A percentile compares a stretch with the other conserved stretches of the same genome.
Evolutionary conservation across 2,329 filamentous ascomycete species (phyloP).

Genomic region (Talaromyces piceae): DNA sequence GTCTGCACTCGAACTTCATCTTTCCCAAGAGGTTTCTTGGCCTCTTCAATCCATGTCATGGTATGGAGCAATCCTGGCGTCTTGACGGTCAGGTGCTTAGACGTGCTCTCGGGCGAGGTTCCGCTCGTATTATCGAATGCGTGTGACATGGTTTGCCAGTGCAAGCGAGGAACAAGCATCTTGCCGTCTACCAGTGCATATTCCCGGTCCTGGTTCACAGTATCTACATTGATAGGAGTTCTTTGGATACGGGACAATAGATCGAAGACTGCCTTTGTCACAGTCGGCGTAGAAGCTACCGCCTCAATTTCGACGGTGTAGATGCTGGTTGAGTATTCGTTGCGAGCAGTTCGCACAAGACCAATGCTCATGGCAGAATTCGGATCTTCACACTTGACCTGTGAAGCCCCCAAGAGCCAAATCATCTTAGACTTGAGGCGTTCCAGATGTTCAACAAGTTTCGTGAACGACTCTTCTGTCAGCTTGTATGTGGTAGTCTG

Average conservation of each 20-base stretch:
- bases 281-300: too few relatives aligned
- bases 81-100: slow-evolving; percentile 11
- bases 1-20: slow-evolving; percentile 19
- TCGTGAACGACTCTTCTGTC: neutral
- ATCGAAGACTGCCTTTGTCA: too few relatives aligned
- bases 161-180: neutral
- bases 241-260: too few relatives aligned
- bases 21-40: neutral
- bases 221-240: neutral
- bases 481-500: neutral
- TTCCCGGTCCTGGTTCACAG: neutral
- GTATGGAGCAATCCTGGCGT: slow-evolving; percentile 16
- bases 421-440: neutral
- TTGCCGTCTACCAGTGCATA: neutral
- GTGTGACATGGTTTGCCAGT: neutral
- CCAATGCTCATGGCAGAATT: neutral
- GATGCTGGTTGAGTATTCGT: neutral
- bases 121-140: neutral
- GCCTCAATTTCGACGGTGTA: neutral
- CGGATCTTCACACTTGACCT: neutral
- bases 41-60: slow-evolving; percentile 15
- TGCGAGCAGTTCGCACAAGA: neutral
- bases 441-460: neutral
- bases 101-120: slow-evolving; percentile 9
- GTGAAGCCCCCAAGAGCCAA: neutral